A percentile compares a stretch with the other conserved stretches of the same genome.
Conservation (phyloP, 495 filamentous ascomycete species). For the Penicillium antarcticum region DNA sequence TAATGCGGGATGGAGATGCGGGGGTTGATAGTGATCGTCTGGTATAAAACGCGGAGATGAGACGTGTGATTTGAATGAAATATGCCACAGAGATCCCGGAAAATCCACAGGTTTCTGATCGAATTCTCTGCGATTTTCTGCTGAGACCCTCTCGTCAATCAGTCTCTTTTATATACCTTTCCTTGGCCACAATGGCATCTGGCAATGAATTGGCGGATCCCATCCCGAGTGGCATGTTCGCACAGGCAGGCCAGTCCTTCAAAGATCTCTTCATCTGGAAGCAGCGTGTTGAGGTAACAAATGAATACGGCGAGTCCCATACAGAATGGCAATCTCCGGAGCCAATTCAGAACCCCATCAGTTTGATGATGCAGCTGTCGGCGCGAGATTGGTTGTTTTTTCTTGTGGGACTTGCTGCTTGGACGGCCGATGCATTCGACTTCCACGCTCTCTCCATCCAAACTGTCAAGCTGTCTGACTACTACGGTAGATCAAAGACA, state of each 20-base stretch:
- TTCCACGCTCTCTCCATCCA: constrained; percentile 76
- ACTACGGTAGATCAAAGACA: constrained; percentile 63
- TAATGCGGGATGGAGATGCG: constrained; percentile 14
- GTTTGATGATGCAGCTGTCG: constrained; percentile 53
- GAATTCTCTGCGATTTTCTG: not conserved
- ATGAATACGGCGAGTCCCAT: constrained; percentile 48
- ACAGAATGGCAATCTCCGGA: constrained; percentile 60
- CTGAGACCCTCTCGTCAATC: not conserved
- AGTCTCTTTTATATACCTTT: not conserved
- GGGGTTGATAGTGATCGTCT: not conserved
- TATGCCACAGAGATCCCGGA: not conserved
- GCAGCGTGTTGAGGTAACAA: constrained; percentile 60
- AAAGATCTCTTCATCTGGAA: constrained; percentile 66
- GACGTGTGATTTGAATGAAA: not conserved
- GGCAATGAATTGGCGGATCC: constrained; percentile 53
- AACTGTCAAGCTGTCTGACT: constrained; percentile 62
- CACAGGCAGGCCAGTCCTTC: constrained; percentile 57
- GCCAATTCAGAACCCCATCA: constrained; percentile 59
- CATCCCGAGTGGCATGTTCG: constrained; percentile 53
- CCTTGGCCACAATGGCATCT: constrained; percentile 1
- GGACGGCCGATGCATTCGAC: constrained; percentile 72
- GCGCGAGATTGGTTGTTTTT: constrained; percentile 61
- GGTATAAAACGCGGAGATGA: not conserved
- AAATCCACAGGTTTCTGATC: not conserved
- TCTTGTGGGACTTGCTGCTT: constrained; percentile 58